A percentile compares a stretch with the other conserved stretches of the same genome.
Conservation (phyloP, 805 yeast species). For the Groenewaldozyma salmanticensis region DNA sequence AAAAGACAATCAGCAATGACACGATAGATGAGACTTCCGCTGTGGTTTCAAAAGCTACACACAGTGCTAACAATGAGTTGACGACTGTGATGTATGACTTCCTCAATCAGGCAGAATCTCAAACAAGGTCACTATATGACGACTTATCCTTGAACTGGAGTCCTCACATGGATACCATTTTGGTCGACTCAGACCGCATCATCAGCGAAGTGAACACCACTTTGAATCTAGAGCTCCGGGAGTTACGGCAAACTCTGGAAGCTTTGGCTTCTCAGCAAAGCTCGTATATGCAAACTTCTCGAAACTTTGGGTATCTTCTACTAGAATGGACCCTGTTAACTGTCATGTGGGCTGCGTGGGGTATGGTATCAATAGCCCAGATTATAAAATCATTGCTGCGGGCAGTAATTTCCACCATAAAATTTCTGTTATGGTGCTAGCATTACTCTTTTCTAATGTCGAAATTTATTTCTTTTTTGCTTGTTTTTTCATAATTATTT, state of each 20-base stretch:
- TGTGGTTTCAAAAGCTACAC: conserved; percentile 9
- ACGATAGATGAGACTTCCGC: conserved; percentile 6
- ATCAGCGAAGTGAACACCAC: conserved; percentile 20
- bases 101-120: conserved; percentile 8
- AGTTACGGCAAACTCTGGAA: conserved; percentile 16
- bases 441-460: background rate
- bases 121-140: conserved; percentile 11
- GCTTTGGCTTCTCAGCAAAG: conserved; percentile 11
- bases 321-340: conserved; percentile 18
- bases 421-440: conserved; percentile 21
- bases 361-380: conserved; percentile 12
- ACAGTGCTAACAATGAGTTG: conserved; percentile 3
- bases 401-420: conserved; percentile 4
- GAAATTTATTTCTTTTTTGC: background rate
- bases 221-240: conserved; percentile 17
- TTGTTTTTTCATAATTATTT: background rate
- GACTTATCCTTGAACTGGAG: conserved; percentile 11
- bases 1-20: conserved; percentile 7
- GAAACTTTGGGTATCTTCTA: conserved; percentile 14
- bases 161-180: conserved; percentile 15
- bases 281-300: conserved; percentile 12
- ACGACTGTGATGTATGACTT: conserved; percentile 10
- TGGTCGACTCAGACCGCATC: conserved; percentile 19
- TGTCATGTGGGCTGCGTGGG: conserved; percentile 22
- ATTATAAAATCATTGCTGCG: conserved; percentile 7